These are phyloP conservation scores for Talaromyces sp. DNA, from an alignment of 2,329 filamentous ascomycete genomes.

Conservation along the genomic window DNA sequence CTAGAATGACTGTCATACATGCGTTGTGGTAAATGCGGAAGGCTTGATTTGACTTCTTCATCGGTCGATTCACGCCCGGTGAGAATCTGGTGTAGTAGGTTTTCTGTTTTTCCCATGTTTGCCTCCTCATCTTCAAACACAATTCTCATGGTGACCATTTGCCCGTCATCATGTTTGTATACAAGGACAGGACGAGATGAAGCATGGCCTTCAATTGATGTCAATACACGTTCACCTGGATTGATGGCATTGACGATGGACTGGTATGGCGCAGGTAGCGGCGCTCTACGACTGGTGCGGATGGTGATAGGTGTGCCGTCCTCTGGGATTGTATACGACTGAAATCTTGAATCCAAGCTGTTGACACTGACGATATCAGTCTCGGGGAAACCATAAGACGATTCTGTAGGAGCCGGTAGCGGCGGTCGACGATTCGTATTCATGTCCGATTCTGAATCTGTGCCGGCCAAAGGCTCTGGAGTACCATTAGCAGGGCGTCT, in stretches of 20 bases:
- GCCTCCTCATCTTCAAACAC: not conserved
- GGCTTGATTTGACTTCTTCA: not conserved
- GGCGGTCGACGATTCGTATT: not conserved
- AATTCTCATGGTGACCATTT: not conserved
- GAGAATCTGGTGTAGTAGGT: no score
- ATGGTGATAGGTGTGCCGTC: not conserved
- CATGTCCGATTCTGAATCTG: not conserved
- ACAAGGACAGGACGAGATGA: not conserved
- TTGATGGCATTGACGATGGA: not conserved
- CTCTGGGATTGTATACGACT: not conserved
- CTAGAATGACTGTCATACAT: not conserved
- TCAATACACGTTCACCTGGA: not conserved
- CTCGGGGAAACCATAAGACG: not conserved
- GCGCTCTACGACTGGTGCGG: not conserved
- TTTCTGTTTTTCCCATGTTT: not conserved
- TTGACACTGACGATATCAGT: not conserved
- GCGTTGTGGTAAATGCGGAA: not conserved
- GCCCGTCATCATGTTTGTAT: not conserved
- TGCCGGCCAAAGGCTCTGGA: constrained; percentile 54
- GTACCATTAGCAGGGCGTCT: constrained; percentile 48
- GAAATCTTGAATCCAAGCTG: not conserved
- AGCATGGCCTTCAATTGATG: not conserved
- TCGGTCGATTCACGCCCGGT: not conserved
- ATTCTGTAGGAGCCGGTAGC: not conserved
- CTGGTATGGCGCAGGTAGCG: not conserved